Percentiles rank a stretch among this genome's conserved stretches.
Conservation (phyloP, 2,329 filamentous ascomycete species). For the Beauveria pseudobassiana region DNA sequence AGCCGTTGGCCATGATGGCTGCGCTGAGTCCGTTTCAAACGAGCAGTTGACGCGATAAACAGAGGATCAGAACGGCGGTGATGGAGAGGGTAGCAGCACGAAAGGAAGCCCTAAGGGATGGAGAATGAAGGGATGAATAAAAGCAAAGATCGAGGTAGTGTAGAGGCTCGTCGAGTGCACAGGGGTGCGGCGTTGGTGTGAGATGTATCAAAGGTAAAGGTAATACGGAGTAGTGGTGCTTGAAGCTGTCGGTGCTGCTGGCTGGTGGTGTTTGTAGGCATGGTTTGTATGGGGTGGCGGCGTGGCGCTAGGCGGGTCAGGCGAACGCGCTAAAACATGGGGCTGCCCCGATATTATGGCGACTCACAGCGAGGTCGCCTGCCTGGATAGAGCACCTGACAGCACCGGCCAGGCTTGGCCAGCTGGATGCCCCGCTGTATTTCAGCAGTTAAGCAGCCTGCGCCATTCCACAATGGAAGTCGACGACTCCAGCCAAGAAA, state of each 20-base stretch:
- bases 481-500: too few relatives aligned
- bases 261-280: background rate
- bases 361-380: background rate
- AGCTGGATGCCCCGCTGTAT: background rate
- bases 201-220: background rate
- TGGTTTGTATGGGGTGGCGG: background rate
- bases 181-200: background rate
- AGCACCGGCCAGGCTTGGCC: background rate
- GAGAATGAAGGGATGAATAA: background rate
- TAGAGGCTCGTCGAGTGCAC: background rate
- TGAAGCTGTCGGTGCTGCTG: background rate
- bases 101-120: background rate
- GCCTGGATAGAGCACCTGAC: background rate
- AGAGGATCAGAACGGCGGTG: background rate
- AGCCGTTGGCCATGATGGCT: conserved; percentile 2
- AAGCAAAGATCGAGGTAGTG: background rate
- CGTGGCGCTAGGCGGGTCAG: conserved; percentile 3
- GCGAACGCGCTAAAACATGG: background rate
- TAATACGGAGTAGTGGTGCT: background rate
- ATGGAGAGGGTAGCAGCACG: background rate
- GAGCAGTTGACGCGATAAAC: background rate
- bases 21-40: background rate
- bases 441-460: background rate
- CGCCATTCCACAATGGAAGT: too few relatives aligned
- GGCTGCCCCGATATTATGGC: background rate